Percentiles rank a stretch among this genome's conserved stretches.
Conservation (phyloP, 495 filamentous ascomycete genomes). For the Penicillium steckii region DNA sequence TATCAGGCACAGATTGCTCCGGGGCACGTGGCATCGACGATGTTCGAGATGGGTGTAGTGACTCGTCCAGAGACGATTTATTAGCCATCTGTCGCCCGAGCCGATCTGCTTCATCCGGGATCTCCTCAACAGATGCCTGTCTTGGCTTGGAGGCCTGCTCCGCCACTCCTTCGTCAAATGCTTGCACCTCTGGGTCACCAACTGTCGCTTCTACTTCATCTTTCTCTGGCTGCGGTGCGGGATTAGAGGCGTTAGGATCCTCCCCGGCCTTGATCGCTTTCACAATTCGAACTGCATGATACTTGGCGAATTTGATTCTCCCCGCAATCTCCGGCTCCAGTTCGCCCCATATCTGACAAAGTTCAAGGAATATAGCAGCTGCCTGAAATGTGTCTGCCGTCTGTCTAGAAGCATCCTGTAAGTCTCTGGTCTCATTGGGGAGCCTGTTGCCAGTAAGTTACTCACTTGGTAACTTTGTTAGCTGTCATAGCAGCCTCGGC, state of each 20-base stretch:
- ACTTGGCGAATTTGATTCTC: constrained; percentile 95
- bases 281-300: constrained; percentile 85
- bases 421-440: not conserved
- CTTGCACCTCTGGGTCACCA: constrained; percentile 46
- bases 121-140: constrained; percentile 59
- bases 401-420: constrained; percentile 54
- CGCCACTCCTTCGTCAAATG: constrained; percentile 38
- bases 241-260: constrained; percentile 90
- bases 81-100: constrained; percentile 33
- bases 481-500: constrained; percentile 79
- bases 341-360: constrained; percentile 78
- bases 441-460: not conserved
- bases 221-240: constrained; percentile 51
- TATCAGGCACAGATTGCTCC: constrained; percentile 26
- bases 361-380: constrained; percentile 85
- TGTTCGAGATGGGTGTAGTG: constrained; percentile 51
- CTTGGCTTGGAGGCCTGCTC: constrained; percentile 38
- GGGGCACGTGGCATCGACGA: constrained; percentile 37
- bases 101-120: constrained; percentile 47
- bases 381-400: constrained; percentile 92
- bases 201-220: constrained; percentile 24
- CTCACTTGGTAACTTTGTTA: constrained; percentile 81
- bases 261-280: constrained; percentile 89
- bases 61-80: constrained; percentile 44
- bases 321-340: constrained; percentile 73